Conservation (phyloP, 1,284 basidiomycete species). For the Lignosus rhinocerotis region DNA sequence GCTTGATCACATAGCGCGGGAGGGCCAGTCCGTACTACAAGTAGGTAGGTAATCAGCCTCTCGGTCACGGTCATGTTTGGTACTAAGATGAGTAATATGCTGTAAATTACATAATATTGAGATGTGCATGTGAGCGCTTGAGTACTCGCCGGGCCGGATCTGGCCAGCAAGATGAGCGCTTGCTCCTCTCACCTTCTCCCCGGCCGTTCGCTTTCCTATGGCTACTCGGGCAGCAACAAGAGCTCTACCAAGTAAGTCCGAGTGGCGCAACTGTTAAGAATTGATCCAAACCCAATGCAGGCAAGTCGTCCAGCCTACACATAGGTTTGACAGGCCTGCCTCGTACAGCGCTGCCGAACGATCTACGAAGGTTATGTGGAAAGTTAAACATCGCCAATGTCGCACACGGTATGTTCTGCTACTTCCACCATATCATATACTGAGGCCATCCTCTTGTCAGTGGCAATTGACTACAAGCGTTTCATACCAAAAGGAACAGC, state of each 20-base stretch:
- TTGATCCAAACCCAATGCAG: not conserved
- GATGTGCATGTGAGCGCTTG: too few species aligned
- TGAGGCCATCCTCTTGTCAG: conserved; percentile 37
- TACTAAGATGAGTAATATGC: too few species aligned
- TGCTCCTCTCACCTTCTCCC: not conserved
- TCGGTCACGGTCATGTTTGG: not conserved
- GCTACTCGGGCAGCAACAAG: not conserved
- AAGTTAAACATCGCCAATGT: conserved; percentile 21
- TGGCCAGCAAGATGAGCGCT: not conserved
- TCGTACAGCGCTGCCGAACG: conserved; percentile 50
- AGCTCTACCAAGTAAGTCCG: not conserved
- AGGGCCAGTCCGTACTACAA: too few species aligned
- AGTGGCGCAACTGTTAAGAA: not conserved
- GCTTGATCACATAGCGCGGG: not conserved
- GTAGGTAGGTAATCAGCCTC: not conserved
- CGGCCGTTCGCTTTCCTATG: not conserved
- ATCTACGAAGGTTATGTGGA: conserved; percentile 53
- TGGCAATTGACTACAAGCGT: conserved; percentile 56
- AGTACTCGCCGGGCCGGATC: too few species aligned
- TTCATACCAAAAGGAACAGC: conserved; percentile 61
- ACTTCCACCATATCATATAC: too few species aligned
- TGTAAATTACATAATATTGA: too few species aligned
- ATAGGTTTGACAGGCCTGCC: conserved; percentile 38
- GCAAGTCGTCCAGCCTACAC: not conserved
- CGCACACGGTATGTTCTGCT: too few species aligned